Conservation (phyloP, 305 asterid genomes). For the Fraxinus sp. region DNA sequence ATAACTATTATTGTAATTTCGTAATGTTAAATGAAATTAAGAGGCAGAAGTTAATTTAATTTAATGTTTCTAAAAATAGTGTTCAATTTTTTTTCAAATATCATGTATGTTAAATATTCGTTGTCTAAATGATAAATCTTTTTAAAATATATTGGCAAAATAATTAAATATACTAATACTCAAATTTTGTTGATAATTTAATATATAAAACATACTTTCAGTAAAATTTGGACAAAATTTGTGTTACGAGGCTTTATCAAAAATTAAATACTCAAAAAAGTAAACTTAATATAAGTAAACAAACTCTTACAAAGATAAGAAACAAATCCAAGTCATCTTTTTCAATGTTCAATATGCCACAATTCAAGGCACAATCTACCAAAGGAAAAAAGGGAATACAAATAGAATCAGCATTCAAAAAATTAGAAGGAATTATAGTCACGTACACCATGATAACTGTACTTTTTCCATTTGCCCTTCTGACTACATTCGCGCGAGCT, state of each 20-base stretch:
- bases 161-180: background rate
- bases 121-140: background rate
- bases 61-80: background rate
- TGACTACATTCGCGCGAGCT: constrained; percentile 68
- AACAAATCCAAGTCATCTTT: background rate
- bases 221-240: background rate
- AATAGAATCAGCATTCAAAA: background rate
- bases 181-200: background rate
- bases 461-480: constrained; percentile 61
- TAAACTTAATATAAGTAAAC: background rate
- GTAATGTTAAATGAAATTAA: background rate
- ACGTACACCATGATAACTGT: constrained; percentile 71
- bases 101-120: background rate
- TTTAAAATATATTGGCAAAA: background rate
- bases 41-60: background rate
- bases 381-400: background rate
- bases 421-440: background rate
- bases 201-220: background rate
- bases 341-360: background rate
- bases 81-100: background rate
- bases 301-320: background rate
- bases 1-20: background rate
- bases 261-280: background rate
- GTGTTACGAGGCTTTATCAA: background rate
- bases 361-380: background rate